Evolutionary conservation across 2,329 filamentous ascomycete species (phyloP).

Genomic region (Metarhizium brunneum): DNA sequence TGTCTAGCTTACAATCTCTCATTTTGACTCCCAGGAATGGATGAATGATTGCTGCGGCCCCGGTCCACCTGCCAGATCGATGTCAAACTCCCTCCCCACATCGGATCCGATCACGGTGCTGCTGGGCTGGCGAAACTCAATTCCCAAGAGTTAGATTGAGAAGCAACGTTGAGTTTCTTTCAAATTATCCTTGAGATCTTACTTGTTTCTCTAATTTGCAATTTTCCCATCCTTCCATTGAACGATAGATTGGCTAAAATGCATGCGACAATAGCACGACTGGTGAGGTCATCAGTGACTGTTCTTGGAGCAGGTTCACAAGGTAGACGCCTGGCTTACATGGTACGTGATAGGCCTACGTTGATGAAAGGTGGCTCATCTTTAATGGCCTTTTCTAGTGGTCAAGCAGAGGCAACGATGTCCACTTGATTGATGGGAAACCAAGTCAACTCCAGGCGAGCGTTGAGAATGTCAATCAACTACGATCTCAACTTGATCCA

Average conservation of each 20-base stretch:
- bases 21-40: not conserved
- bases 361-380: not conserved
- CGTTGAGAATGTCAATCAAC: slow-evolving; percentile 15
- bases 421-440: slow-evolving; percentile 19
- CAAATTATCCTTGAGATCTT: not conserved
- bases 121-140: not conserved
- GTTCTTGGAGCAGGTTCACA: slow-evolving; percentile 22
- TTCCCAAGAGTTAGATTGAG: not conserved
- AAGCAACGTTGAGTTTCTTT: not conserved
- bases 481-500: slow-evolving; percentile 8
- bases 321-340: slow-evolving; percentile 20
- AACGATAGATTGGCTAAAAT: not conserved
- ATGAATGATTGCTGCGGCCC: not conserved
- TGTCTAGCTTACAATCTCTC: not conserved
- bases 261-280: not conserved
- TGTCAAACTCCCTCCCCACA: not conserved
- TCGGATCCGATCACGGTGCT: slow-evolving; percentile 4
- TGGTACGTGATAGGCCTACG: slow-evolving; percentile 11
- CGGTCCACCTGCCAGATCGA: not conserved
- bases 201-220: no score
- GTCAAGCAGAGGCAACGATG: slow-evolving; percentile 20
- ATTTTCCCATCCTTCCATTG: no score
- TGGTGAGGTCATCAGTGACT: slow-evolving; percentile 11
- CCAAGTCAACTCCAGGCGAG: slow-evolving; percentile 17
- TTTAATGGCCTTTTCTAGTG: slow-evolving; percentile 11